Evolutionary conservation across 352 stramenopile species (phyloP).

Genomic region (Globisporangium mamillatum): DNA sequence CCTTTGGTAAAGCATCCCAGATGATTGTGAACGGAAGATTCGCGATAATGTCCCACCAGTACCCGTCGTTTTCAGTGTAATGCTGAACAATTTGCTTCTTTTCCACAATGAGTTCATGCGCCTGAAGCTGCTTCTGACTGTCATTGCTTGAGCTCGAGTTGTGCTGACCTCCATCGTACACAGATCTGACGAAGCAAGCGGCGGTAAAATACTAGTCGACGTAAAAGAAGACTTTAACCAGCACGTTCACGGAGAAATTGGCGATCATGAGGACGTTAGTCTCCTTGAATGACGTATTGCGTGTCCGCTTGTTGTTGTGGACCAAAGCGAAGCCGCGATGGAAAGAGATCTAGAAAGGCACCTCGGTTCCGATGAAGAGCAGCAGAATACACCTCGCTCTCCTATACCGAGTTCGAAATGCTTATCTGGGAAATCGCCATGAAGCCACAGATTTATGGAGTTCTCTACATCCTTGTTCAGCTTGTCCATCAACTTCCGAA

Average conservation of each 20-base stretch:
- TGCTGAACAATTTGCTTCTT: neutral
- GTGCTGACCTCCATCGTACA: neutral
- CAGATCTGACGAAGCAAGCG: conserved; percentile 1
- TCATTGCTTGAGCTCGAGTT: neutral
- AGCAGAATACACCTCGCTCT: neutral
- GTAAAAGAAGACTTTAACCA: neutral
- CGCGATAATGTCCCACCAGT: neutral
- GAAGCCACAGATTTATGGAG: neutral
- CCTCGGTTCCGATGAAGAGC: neutral
- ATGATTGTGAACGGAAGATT: conserved; percentile 1
- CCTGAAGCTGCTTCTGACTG: neutral
- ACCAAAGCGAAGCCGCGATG: neutral
- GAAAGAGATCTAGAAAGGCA: neutral
- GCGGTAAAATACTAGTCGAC: neutral
- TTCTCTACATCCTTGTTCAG: conserved; percentile 1
- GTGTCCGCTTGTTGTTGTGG: neutral
- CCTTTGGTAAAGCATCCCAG: neutral
- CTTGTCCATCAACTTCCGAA: conserved; percentile 7
- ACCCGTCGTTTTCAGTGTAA: neutral
- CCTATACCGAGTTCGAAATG: neutral
- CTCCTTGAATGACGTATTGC: neutral
- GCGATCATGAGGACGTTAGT: neutral
- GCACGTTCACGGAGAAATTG: neutral
- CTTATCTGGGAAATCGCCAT: neutral
- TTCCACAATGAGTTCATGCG: neutral